These are phyloP conservation scores for Ophiostoma australiae DNA, from an alignment of 2,329 filamentous ascomycete species.

Conservation along the genomic window DNA sequence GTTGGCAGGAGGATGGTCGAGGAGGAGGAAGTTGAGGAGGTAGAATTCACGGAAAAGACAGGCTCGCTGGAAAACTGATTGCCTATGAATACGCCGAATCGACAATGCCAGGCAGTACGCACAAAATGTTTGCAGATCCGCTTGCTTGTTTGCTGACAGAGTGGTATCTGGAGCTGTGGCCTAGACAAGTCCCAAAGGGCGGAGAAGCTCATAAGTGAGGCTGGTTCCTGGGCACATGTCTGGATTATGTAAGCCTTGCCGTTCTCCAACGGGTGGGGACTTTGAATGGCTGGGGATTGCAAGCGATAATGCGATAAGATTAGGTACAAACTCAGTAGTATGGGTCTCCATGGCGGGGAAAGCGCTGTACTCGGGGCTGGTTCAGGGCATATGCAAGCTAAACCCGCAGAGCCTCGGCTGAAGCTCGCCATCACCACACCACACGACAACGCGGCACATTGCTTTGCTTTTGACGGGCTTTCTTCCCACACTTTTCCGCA, in stretches of 20 bases:
- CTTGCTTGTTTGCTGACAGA: not conserved
- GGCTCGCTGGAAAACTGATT: not conserved
- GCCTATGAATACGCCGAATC: not conserved
- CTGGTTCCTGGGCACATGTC: not conserved
- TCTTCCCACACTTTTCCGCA: not conserved
- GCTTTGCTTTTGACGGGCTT: not conserved
- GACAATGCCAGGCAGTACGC: not conserved
- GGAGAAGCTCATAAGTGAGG: not conserved
- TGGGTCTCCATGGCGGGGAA: not conserved
- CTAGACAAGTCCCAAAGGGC: not conserved
- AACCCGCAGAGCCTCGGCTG: slow-evolving; percentile 4
- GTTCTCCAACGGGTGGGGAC: not conserved
- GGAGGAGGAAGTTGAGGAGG: not conserved
- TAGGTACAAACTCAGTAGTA: not conserved
- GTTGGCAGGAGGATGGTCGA: not conserved
- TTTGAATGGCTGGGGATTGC: not conserved
- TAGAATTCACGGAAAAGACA: not conserved
- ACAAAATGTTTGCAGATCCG: not conserved
- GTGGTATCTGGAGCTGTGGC: not conserved
- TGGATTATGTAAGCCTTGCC: not conserved
- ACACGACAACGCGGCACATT: not conserved
- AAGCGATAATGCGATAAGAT: not conserved
- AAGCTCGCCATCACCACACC: not conserved
- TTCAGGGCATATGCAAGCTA: not conserved
- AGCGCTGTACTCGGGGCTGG: not conserved